Percentiles rank a stretch among this genome's conserved stretches.
phyloP scores from a whole-genome alignment of 2,329 filamentous ascomycete species.

The Biscogniauxia marginata region DNA sequence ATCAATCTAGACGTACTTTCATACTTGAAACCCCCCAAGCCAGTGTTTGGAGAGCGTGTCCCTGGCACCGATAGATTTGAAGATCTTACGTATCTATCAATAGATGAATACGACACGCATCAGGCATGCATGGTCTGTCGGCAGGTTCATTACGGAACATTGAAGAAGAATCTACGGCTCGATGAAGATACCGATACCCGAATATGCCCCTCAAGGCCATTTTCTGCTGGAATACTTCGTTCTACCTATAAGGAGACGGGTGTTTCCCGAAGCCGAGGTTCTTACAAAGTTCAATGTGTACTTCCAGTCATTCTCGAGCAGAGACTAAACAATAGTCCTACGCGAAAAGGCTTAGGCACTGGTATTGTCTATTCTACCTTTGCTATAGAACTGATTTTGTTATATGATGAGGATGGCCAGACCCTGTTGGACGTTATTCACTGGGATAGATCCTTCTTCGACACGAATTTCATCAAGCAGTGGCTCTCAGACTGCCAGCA shows the following conservation, averaged over 20 bases:
- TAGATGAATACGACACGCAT: not conserved
- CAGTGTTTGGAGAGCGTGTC: not conserved
- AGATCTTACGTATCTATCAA: not conserved
- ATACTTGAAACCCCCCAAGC: not conserved
- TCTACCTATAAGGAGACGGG: not conserved
- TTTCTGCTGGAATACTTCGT: not conserved
- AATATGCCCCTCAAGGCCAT: not conserved
- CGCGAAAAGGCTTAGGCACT: not conserved
- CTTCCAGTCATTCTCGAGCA: not conserved
- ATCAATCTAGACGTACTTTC: not conserved
- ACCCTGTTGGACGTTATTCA: conserved; percentile 1
- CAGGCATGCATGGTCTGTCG: not conserved
- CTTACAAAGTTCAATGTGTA: not conserved
- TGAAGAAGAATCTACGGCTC: not conserved
- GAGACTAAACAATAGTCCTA: not conserved
- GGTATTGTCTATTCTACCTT: not conserved
- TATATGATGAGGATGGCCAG: conserved; percentile 5
- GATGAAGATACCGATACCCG: not conserved
- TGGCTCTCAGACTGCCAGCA: conserved; percentile 6
- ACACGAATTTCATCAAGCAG: not conserved
- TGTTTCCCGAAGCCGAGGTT: not conserved
- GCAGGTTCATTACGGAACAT: not conserved
- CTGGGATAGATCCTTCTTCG: conserved; percentile 4
- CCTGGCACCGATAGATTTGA: not conserved
- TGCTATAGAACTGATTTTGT: conserved; percentile 3